Evolutionary conservation across 768 basidiomycete species (phyloP).

Genomic region (Suillus sp.): DNA sequence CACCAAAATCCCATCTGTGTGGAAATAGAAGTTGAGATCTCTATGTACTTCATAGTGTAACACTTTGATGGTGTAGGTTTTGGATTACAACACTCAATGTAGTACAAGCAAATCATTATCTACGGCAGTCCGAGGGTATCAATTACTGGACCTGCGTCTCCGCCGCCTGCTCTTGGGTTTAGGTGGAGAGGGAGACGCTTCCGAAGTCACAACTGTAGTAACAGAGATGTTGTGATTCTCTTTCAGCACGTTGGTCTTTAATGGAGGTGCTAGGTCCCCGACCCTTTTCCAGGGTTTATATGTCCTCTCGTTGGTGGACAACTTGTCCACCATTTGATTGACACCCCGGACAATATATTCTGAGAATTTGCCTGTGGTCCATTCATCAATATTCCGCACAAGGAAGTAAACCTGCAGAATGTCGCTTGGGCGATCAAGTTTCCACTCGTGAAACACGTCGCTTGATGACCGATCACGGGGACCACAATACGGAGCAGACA

Average conservation of each 20-base stretch:
- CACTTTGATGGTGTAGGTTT: slow-evolving; percentile 12
- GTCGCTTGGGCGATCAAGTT: slow-evolving; percentile 44
- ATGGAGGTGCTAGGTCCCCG: slow-evolving; percentile 32
- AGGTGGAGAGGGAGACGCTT: slow-evolving; percentile 26
- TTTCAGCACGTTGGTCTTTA: slow-evolving; percentile 29
- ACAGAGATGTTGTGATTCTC: slow-evolving; percentile 38
- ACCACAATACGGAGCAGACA: slow-evolving; percentile 50
- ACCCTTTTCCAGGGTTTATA: slow-evolving; percentile 54
- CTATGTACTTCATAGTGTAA: slow-evolving; percentile 14
- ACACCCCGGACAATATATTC: slow-evolving; percentile 43
- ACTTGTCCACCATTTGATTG: slow-evolving; percentile 36
- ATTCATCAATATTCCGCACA: slow-evolving; percentile 54
- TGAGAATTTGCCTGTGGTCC: slow-evolving; percentile 49
- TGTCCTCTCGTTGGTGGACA: slow-evolving; percentile 33
- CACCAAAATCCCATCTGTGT: slow-evolving; percentile 74
- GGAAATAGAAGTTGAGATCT: slow-evolving; percentile 48
- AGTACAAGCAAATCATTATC: slow-evolving; percentile 11
- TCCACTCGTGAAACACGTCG: slow-evolving; percentile 50
- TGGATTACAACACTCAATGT: slow-evolving; percentile 13
- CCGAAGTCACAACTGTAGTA: slow-evolving; percentile 29
- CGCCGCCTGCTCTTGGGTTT: slow-evolving; percentile 32
- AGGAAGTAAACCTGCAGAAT: slow-evolving; percentile 53
- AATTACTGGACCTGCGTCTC: slow-evolving; percentile 32
- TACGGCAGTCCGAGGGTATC: neutral
- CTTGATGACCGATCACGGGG: slow-evolving; percentile 18